A percentile compares a stretch with the other conserved stretches of the same genome.
phyloP scores from a whole-genome alignment of 106 monocot genomes.

The Allium cepa region DNA sequence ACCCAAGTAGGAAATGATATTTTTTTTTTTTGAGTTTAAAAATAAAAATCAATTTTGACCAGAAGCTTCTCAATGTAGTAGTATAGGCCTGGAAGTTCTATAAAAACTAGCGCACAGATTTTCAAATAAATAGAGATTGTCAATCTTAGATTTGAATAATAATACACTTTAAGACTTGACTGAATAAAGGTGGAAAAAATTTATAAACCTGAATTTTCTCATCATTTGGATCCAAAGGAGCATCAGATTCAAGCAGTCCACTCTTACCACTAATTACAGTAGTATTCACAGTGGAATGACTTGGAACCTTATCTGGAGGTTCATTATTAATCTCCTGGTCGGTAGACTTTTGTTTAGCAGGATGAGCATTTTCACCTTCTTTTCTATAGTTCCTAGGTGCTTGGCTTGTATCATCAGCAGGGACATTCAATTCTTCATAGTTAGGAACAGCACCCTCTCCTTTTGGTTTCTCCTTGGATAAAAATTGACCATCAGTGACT shows the following conservation, averaged over 20 bases:
- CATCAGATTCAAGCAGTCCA: constrained; percentile 5
- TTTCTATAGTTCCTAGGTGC: neutral
- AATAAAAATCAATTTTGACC: no score
- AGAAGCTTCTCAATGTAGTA: no score
- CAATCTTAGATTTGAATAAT: no score
- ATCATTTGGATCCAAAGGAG: constrained; percentile 33
- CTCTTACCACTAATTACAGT: neutral
- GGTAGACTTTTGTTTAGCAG: constrained; percentile 19
- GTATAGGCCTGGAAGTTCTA: no score
- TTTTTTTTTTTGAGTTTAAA: no score
- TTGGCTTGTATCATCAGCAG: constrained; percentile 10
- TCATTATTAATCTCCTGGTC: constrained; percentile 17
- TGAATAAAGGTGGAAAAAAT: neutral
- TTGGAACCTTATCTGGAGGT: constrained; percentile 17
- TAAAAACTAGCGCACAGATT: no score
- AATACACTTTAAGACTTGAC: neutral
- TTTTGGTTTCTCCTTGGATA: constrained; percentile 13
- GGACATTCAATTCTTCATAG: constrained; percentile 8
- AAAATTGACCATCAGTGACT: constrained; percentile 29
- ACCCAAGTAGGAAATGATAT: no score
- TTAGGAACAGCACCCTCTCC: no score
- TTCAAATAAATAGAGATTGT: no score
- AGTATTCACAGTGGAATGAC: constrained; percentile 11
- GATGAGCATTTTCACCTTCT: constrained; percentile 18
- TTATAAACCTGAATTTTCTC: constrained; percentile 47